Evolutionary conservation across 1,284 basidiomycete species (phyloP), one percentile per base, ranked within the genome.

Genomic region (Sanguinoderma infundibulare): DNA sequence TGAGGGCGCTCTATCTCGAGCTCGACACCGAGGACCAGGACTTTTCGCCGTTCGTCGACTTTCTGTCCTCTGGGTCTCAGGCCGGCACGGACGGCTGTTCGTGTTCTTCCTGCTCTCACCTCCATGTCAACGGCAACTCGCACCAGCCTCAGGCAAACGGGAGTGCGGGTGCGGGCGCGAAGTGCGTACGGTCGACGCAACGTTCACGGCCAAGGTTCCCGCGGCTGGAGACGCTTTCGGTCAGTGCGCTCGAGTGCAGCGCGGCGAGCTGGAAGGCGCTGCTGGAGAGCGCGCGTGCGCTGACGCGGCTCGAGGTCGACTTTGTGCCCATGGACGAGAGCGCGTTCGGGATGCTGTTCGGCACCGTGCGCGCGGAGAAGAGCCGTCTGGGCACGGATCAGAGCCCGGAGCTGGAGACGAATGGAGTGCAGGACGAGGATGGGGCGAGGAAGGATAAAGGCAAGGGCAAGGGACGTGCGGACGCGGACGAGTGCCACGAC

Each of bases 201-300:
- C 50, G 53, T 35, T 24, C 42, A 24, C 53, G 62, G 28, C 63
- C 67, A 32, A 67, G 69, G 56, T 68, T 80, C 73, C 67, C 74
- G 71, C 44, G 68, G 20, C 75, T 85, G 44, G 75, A 82, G 52
- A 71, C 71, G 4, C 77, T 86, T 24, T 72, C 75, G 36, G 73
- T 87, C 39, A 73, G 74, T 6, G 80, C 81, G 12, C 74, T 87
- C 15, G 77, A 80, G 42, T 85, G 84, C 69, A 73, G 57, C 62
- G 58, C 66, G 24, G 67, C 59, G 35, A 75, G 70, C 55, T 84
- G 81, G 77, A 71, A 69, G 30, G 58, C 65, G 24, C 72, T 86
- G 32, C 70, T 86, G 10, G 67, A 66, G 53, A 67, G 74, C 8
- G 63, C 80, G 20, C 65, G 67, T 5, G 72, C 68, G 17, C 68